Percentiles rank a stretch among this genome's conserved stretches.
Conservation (phyloP, 305 asterid genomes). For the Plantago lanceolata region DNA sequence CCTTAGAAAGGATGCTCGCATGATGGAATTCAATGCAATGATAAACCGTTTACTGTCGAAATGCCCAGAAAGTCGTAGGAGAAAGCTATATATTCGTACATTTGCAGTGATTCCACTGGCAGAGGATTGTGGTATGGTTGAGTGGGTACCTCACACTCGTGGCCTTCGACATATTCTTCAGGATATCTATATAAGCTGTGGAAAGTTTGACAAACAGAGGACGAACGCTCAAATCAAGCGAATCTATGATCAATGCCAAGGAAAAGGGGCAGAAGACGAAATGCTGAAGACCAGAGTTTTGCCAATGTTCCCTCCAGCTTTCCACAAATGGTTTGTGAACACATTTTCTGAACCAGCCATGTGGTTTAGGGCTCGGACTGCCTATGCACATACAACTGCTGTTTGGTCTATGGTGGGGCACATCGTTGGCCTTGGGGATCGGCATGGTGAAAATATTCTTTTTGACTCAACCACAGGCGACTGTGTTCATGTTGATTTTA, state of each 20-base stretch:
- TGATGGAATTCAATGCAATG: constrained; percentile 99
- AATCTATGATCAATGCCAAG: constrained; percentile 80
- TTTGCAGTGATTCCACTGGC: constrained; percentile 93
- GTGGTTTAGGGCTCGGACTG: constrained; percentile 96
- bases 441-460: constrained; percentile 97
- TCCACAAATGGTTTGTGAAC: constrained; percentile 92
- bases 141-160: constrained; percentile 98
- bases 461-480: constrained; percentile 99
- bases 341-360: constrained; percentile 97
- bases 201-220: constrained; percentile 91
- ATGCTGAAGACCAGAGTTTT: constrained; percentile 79
- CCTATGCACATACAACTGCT: constrained; percentile 95
- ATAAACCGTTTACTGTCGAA: constrained; percentile 85
- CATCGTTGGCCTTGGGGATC: constrained; percentile 98
- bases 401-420: constrained; percentile 99
- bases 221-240: constrained; percentile 90
- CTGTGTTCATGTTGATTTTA: constrained; percentile 97
- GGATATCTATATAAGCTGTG: constrained; percentile 81
- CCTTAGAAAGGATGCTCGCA: constrained; percentile 94
- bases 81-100: constrained; percentile 95
- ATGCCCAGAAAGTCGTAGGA: constrained; percentile 87
- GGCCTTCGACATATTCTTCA: constrained; percentile 95
- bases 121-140: constrained; percentile 99
- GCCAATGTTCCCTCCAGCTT: constrained; percentile 94
- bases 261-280: constrained; percentile 79